A percentile compares a stretch with the other conserved stretches of the same genome.
Evolutionary conservation across 2,329 filamentous ascomycete species (phyloP).

Genomic region (Cladophialophora psammophila): DNA sequence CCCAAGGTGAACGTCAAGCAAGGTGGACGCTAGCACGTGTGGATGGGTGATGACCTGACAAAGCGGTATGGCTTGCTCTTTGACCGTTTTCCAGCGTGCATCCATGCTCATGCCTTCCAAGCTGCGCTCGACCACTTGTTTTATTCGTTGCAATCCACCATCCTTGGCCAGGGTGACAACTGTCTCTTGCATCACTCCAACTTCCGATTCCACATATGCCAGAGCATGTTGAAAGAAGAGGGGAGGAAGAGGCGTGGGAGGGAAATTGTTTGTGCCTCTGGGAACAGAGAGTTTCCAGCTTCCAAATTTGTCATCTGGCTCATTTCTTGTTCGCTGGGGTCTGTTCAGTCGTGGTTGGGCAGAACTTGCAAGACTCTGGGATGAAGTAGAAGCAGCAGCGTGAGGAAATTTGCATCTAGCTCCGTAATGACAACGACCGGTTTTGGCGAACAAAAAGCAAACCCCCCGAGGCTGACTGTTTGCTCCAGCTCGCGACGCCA

Average conservation of each 20-base stretch:
- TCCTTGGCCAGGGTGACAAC: conserved; percentile 1
- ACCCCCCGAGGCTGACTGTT: not conserved
- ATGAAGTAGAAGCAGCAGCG: not conserved
- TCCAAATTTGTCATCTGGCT: not conserved
- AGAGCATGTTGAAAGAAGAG: conserved; percentile 2
- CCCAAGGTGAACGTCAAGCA: not conserved
- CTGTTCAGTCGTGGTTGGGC: not conserved
- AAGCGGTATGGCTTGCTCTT: conserved; percentile 3
- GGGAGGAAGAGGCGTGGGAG: not conserved
- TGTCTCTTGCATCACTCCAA: conserved; percentile 4
- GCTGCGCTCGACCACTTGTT: conserved; percentile 1
- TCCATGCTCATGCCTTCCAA: not conserved
- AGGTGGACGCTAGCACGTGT: not conserved
- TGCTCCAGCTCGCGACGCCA: not conserved
- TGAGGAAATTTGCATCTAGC: not conserved
- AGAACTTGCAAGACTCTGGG: not conserved
- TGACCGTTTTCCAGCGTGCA: not conserved
- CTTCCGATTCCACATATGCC: not conserved
- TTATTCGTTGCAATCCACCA: conserved; percentile 4
- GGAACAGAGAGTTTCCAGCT: not conserved
- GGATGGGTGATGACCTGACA: conserved; percentile 6
- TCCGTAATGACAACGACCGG: not conserved
- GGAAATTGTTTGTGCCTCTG: not conserved
- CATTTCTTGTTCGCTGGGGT: not conserved
- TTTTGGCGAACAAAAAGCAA: not conserved